Percentiles rank a stretch among this genome's conserved stretches.
phyloP scores from a whole-genome alignment of 2,329 filamentous ascomycete genomes.

The Raffaelea ambrosiae region DNA sequence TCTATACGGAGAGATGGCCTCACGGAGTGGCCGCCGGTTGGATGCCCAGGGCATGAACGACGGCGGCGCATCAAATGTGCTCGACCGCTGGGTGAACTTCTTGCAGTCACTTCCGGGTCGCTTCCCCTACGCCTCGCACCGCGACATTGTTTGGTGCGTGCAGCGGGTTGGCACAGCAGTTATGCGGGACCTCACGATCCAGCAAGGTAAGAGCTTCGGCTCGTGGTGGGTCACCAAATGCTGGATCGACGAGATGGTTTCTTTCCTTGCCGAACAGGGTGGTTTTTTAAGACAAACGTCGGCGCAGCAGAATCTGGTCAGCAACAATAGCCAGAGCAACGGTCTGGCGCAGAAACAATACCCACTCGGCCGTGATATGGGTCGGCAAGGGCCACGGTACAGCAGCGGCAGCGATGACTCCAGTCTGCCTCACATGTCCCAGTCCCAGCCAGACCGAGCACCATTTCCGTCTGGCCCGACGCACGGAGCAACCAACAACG shows the following conservation, averaged over 20 bases:
- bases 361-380: constrained; percentile 23
- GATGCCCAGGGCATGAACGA: constrained; percentile 26
- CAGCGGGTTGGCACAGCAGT: constrained; percentile 68
- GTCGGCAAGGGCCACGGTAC: constrained; percentile 28
- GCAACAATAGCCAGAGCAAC: constrained; percentile 4
- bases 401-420: constrained; percentile 38
- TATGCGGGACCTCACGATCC: constrained; percentile 72
- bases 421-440: constrained; percentile 33
- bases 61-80: constrained; percentile 51
- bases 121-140: constrained; percentile 65
- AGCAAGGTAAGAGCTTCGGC: constrained; percentile 72
- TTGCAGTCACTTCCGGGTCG: constrained; percentile 58
- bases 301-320: constrained; percentile 18
- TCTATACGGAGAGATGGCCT: constrained; percentile 48
- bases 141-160: constrained; percentile 68
- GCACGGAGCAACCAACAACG: constrained; percentile 24
- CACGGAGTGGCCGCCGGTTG: constrained; percentile 36
- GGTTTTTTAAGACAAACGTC: constrained; percentile 66
- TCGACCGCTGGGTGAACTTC: constrained; percentile 73
- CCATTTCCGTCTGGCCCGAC: constrained; percentile 37
- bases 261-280: constrained; percentile 81
- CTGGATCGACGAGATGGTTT: constrained; percentile 89
- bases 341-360: constrained; percentile 13
- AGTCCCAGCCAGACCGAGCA: constrained; percentile 40
- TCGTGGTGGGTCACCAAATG: constrained; percentile 94